Evolutionary conservation across 768 basidiomycete species (phyloP).

Genomic region (Omphalotus guepiniiformis): DNA sequence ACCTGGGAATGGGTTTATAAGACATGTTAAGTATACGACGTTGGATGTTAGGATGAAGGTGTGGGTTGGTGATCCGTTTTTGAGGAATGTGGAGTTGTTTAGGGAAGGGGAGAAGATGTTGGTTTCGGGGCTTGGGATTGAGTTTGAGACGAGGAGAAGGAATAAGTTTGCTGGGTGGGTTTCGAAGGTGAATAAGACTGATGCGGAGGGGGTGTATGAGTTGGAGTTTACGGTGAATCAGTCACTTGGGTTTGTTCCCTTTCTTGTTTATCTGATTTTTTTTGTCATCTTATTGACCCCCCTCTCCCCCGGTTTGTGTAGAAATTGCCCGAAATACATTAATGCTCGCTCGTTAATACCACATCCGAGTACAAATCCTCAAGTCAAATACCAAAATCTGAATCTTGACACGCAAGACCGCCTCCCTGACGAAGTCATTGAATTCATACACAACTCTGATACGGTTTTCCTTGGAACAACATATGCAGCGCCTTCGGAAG

Average conservation of each 20-base stretch:
- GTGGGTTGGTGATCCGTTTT: conserved; percentile 56
- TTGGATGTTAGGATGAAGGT: conserved; percentile 32
- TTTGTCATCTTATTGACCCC: neutral
- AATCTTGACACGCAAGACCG: conserved; percentile 31
- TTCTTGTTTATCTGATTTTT: neutral
- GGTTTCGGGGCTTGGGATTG: conserved; percentile 56
- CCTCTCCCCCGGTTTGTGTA: conserved; percentile 16
- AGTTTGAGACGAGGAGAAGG: conserved; percentile 51
- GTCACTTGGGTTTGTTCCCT: conserved; percentile 47
- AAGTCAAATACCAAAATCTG: conserved; percentile 29
- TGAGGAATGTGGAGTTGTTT: conserved; percentile 27
- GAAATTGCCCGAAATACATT: conserved; percentile 72
- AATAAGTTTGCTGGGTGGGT: conserved; percentile 60
- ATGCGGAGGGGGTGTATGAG: conserved; percentile 17
- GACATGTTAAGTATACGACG: conserved; percentile 29
- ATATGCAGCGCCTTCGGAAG: conserved; percentile 35
- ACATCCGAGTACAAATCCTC: conserved; percentile 33
- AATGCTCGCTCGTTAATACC: conserved; percentile 50
- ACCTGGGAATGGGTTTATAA: conserved; percentile 38
- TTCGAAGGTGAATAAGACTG: conserved; percentile 25
- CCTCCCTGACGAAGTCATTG: conserved; percentile 46
- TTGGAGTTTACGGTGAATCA: conserved; percentile 48
- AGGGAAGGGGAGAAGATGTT: conserved; percentile 25
- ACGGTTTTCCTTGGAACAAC: conserved; percentile 53
- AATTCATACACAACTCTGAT: conserved; percentile 46